These are phyloP conservation scores for Cryptosporidium sp. DNA, from an alignment of 169 alveolate species.

Conservation along the genomic window DNA sequence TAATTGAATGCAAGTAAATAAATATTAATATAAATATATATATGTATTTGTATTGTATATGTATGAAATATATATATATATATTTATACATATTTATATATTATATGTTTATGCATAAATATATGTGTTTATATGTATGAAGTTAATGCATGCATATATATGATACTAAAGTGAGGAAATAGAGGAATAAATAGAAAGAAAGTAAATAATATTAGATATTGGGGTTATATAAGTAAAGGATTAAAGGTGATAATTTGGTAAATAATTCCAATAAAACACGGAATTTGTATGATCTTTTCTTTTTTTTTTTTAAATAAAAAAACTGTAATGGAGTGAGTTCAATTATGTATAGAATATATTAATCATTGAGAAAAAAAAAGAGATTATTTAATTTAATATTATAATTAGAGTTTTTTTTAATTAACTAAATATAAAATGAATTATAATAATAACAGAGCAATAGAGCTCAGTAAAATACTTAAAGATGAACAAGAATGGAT, in stretches of 20 bases:
- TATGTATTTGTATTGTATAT: neutral
- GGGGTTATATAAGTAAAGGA: neutral
- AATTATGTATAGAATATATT: neutral
- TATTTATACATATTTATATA: no score
- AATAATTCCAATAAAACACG: neutral
- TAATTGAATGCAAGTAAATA: neutral
- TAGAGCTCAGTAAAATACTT: constrained; percentile 15
- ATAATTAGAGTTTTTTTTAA: no score
- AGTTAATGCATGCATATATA: neutral
- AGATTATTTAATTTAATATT: no score
- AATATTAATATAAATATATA: neutral
- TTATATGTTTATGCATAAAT: neutral
- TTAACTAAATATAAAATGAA: neutral
- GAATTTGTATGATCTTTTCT: neutral
- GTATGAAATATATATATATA: no score
- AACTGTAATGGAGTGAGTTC: neutral
- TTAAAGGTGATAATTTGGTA: neutral
- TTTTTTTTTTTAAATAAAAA: no score
- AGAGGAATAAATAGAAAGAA: neutral
- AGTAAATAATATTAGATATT: no score
- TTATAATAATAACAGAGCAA: constrained; percentile 8
- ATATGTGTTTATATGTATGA: neutral
- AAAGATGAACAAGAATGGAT: constrained; percentile 51
- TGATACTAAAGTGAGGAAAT: neutral
- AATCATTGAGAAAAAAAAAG: no score